Evolutionary conservation across 169 alveolate genomes (phyloP).

Genomic region (Plasmodium knowlesi): DNA sequence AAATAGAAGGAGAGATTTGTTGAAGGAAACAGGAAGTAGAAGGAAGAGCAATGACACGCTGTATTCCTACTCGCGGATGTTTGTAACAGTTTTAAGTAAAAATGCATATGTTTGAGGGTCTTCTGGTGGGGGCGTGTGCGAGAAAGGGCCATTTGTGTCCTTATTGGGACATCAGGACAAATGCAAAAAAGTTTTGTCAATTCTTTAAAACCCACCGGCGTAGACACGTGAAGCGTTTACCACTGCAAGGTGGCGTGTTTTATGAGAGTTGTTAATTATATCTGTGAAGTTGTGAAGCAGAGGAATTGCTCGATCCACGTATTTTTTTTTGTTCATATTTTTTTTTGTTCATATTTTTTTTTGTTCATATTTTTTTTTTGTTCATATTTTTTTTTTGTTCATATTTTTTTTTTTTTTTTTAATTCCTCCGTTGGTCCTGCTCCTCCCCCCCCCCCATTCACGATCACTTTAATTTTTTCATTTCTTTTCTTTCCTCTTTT

Average conservation of each 20-base stretch:
- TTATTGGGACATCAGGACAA: neutral
- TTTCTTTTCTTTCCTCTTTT: neutral
- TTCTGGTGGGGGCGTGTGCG: neutral
- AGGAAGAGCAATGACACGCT: neutral
- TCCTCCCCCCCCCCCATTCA: neutral
- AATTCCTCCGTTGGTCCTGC: neutral
- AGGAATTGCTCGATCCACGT: neutral
- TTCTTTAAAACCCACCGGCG: neutral
- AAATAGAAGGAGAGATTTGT: neutral
- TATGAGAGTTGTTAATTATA: neutral
- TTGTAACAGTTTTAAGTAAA: neutral
- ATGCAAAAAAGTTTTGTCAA: neutral
- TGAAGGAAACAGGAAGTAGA: neutral
- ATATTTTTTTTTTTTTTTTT: neutral
- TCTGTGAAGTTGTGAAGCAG: neutral
- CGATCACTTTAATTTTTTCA: neutral
- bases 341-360: too few species aligned
- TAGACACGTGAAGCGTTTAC: neutral
- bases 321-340: too few species aligned
- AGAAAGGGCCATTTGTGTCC: neutral
- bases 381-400: neutral
- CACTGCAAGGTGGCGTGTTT: neutral
- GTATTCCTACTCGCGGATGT: neutral
- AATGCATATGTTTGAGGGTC: neutral
- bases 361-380: neutral